Evolutionary conservation across 2,329 filamentous ascomycete genomes (phyloP), one percentile per base, ranked within the genome.

Genomic region (Leptosphaerulina australis): DNA sequence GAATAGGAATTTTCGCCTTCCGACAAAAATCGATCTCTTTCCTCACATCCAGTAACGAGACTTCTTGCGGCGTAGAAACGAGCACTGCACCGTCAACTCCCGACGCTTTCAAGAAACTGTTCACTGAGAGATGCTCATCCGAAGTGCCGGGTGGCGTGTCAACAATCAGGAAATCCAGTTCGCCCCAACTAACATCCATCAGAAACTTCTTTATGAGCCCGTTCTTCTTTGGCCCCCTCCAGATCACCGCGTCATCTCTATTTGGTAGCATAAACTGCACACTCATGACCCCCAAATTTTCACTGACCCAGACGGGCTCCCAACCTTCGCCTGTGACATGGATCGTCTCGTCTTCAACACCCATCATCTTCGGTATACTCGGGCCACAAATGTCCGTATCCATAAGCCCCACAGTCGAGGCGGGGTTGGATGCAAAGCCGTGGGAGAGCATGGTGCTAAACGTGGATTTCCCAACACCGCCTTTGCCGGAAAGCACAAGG

Each of bases 281-380:
- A 66, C 88, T 94, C 93, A 99, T 97, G 40, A 96, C 91, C 1
- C 88, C 90, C 3, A 99, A 79, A 64, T 97, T 99, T 64, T 97
- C 94, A 63, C 87, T 83, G 12, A 96, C 92, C 90, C 92, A 97
- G 11, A 97, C 93, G 0, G 94, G 94, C 68, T 88, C 91, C 94
- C 92, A 97, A 2, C 94, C 94, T 1, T 87, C 84, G 44, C 84
- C 88, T 68, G 87, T 94, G 44, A 96, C 85, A 71, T 99, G 94
- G 43, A 99, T 94, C 1, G 89, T 96, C 76, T 99, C 93, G 20
- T 85, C 79, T 74, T 97, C 92, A 1, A 97, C 93, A 25, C 94
- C 94, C 87, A 99, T 92, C 93, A 99, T 97, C 77, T 97, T 97
- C 15, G 94, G 94, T 65, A 99, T 97, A 58, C 86, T 91, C 0